These are phyloP conservation scores for Parathielavia hyrcaniae DNA, from an alignment of 495 filamentous ascomycete genomes.

Conservation along the genomic window DNA sequence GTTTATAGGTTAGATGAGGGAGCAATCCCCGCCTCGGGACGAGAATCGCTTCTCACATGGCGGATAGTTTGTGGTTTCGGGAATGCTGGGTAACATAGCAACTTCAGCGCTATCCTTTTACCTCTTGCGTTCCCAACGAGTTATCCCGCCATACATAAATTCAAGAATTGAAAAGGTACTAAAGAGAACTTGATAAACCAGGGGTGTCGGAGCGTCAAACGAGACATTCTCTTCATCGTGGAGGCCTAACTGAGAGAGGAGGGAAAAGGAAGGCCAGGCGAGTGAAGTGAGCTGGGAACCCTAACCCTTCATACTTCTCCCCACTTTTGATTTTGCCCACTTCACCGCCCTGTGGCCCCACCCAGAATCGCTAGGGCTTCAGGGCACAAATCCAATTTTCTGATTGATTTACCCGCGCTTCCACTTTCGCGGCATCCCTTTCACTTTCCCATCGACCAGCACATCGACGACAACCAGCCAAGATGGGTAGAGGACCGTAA, in stretches of 20 bases:
- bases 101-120: neutral
- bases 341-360: conserved; percentile 23
- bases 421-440: conserved; percentile 23
- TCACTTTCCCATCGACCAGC: conserved; percentile 30
- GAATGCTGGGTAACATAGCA: neutral
- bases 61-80: neutral
- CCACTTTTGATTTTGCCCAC: conserved; percentile 16
- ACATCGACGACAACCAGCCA: conserved; percentile 32
- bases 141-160: too few species aligned
- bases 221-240: too few species aligned
- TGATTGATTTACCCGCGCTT: conserved; percentile 18
- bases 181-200: too few species aligned
- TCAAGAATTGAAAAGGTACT: too few species aligned
- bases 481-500: conserved; percentile 50
- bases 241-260: neutral
- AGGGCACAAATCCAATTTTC: conserved; percentile 32
- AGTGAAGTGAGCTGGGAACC: neutral
- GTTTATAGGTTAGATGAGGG: conserved; percentile 23
- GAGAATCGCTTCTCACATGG: conserved; percentile 3
- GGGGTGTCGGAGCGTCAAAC: too few species aligned
- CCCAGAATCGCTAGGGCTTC: conserved; percentile 29
- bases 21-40: conserved; percentile 24
- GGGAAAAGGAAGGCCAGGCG: neutral
- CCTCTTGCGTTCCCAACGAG: too few species aligned
- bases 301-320: conserved; percentile 7